Evolutionary conservation across 148 eudicot species (phyloP), one percentile per base, ranked within the genome.

Genomic region (Camellia japonica): DNA sequence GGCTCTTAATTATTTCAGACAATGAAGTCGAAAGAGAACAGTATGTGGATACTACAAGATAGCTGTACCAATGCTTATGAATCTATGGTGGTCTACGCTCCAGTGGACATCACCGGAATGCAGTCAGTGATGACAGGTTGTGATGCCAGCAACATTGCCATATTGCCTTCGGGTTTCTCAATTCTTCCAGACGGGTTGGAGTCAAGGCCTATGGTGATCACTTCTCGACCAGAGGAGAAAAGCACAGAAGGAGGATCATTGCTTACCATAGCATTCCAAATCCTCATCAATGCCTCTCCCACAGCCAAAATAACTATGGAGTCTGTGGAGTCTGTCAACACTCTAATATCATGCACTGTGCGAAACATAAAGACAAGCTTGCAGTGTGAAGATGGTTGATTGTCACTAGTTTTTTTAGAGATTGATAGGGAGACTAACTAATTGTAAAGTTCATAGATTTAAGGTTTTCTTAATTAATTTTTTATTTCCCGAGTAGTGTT

Each of bases 41-140:
- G 68, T 52, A 85, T 79, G 74, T 91, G 92, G 97, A 80, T 88
- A 47, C 85, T 91, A 73, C 99, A 93, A 86, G 99, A 92, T 75
- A 86, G 88, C 82, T 79, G 90, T 87, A 93, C 91, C 23, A 96
- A 91, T 56, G 71, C 84, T 0, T 91, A 88, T 30, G 97, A 91
- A 74, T 91, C 97, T 7, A 87, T 83, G 85, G 90, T 92, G 42
- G 87, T 89, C 56, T 93, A 89, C 19, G 90, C 99, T 14, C 91
- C 93, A 0, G 90, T 91, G 49, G 95, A 92, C 68, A 87, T 87
- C 83, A 75, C 84, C 30, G 82, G 76, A 74, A 88, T 93, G 88
- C 94, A 93, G 76, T 87, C 96, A 0, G 90, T 90, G 51, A 93
- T 93, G 91, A 86, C 94, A 66, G 94, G 97, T 15, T 91, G 97